Evolutionary conservation across 139 green algal genomes (phyloP).

Genomic region (Dunaliella primolecta): DNA sequence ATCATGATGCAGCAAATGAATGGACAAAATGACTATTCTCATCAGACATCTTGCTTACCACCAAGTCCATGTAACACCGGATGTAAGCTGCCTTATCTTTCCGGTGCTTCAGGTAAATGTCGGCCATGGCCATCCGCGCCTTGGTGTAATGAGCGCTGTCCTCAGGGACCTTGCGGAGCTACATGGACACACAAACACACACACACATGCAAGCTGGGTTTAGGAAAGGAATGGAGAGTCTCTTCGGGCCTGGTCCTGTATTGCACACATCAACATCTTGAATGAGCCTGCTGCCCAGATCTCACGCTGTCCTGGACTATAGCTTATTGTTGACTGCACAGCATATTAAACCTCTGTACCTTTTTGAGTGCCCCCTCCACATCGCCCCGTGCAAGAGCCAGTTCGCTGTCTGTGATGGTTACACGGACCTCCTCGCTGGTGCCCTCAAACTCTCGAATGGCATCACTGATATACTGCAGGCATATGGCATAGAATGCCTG

Average conservation of each 20-base stretch:
- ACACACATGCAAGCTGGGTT: too few relatives aligned
- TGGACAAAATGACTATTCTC: too few relatives aligned
- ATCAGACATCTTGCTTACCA: too few relatives aligned
- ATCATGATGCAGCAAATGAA: too few relatives aligned
- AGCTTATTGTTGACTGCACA: too few relatives aligned
- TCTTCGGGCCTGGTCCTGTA: too few relatives aligned
- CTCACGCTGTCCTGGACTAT: too few relatives aligned
- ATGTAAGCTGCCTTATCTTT: constrained; percentile 62
- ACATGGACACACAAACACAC: too few relatives aligned
- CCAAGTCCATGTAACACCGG: constrained; percentile 61
- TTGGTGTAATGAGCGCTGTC: constrained; percentile 31
- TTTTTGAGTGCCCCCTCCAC: constrained; percentile 57
- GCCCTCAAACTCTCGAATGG: constrained; percentile 62
- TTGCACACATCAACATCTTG: too few relatives aligned
- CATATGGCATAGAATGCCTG: background rate
- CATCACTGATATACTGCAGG: constrained; percentile 59
- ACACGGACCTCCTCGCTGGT: constrained; percentile 65
- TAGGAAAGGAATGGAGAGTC: too few relatives aligned
- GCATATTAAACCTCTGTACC: too few relatives aligned
- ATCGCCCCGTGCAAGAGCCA: constrained; percentile 56
- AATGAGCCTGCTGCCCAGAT: too few relatives aligned
- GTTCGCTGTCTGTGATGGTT: constrained; percentile 63
- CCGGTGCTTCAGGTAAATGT: constrained; percentile 68
- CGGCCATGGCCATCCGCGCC: constrained; percentile 62
- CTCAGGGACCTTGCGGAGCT: constrained; percentile 25